Evolutionary conservation across 257 asterid species (phyloP), one percentile per base, ranked within the genome.

Genomic region (Hygrophila difformis): DNA sequence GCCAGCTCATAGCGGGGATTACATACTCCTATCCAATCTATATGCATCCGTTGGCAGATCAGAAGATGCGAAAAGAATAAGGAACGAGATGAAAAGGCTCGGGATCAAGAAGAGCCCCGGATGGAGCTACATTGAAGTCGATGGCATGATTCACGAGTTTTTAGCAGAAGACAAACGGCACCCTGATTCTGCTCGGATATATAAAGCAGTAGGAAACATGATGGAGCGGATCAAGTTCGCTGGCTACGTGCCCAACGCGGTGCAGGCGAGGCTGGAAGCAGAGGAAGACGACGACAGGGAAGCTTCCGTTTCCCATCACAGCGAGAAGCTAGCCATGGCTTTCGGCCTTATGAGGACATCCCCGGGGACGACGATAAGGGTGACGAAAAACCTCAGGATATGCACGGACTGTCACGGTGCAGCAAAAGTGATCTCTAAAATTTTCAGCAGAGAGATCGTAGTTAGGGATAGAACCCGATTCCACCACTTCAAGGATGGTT

Each of bases 321-420:
- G 79, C 49, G 84, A 75, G 75, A 75, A 75, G 53, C 26, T 75
- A 53, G 79, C 79, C 15, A 49, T 71, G 44, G 76, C 79, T 44
- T 71, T 59, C 17, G 79, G 77, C 15, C 72, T 75, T 10, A 37
- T 75, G 7, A 50, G 60, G 47, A 62, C 69, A 12, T 18, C 57
- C 21, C 63, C 67, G 2, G 69, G 74, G 21, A 18, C 51, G 18
- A 57, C 68, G 1, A 49, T 75, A 10, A 60, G 74, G 55, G 21
- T 75, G 48, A 16, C 69, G 15, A 75, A 71, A 40, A 75, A 75
- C 54, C 65, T 75, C n/a, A 68, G 84, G 42, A 68, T 75, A 55
- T 71, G 84, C 42, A 33, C 0, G 1, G 83, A 75, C 35, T 71
- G 79, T 53, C 79, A 71, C 24, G 68, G 50, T 46, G 74, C 76